Evolutionary conservation across 2,329 filamentous ascomycete genomes (phyloP).

Genomic region (Trichoderma harzianum): DNA sequence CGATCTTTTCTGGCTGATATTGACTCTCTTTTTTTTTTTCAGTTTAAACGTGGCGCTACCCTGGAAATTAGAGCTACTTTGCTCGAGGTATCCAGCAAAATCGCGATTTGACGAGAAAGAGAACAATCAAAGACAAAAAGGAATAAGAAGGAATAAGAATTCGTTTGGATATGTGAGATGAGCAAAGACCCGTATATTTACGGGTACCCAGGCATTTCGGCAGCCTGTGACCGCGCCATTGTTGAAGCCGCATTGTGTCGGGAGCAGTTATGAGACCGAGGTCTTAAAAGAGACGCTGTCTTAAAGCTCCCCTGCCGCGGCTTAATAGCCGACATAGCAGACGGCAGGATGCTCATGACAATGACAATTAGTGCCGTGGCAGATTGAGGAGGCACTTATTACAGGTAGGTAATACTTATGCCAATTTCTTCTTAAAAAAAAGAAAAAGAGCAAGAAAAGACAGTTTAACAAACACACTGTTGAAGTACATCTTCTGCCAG

Average conservation of each 20-base stretch:
- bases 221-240: no score
- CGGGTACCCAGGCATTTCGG: neutral
- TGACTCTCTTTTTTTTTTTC: neutral
- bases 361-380: neutral
- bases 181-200: neutral
- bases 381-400: neutral
- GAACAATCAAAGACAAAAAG: no score
- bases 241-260: neutral
- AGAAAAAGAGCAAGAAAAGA: neutral
- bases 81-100: neutral
- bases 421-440: neutral
- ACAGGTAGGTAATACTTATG: no score
- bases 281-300: neutral
- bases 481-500: neutral
- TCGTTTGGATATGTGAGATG: neutral
- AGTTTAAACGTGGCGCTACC: neutral
- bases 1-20: neutral
- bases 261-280: conserved; percentile 4
- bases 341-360: neutral
- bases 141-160: neutral
- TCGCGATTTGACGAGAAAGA: neutral
- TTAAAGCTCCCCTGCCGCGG: neutral
- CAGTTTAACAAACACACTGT: neutral
- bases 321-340: neutral
- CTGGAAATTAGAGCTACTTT: neutral